Evolutionary conservation across 495 filamentous ascomycete species (phyloP), one percentile per base, ranked within the genome.

Genomic region (Tuber magnatum): DNA sequence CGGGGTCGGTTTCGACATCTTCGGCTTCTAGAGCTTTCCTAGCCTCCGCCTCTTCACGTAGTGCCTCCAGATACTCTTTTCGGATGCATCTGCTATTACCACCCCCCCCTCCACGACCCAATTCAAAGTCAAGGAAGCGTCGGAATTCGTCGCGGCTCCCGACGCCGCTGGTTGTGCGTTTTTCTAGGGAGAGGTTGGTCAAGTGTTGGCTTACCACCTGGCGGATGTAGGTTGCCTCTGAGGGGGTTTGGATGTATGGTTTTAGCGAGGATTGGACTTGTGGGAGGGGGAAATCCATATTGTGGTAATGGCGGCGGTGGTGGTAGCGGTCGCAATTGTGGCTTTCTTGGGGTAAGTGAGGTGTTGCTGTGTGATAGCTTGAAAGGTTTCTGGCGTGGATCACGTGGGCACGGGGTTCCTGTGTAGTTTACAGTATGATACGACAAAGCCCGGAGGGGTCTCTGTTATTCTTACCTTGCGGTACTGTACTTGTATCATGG

Each of bases 81-180:
- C 80, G 75, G 35, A 75, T 71, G n/a, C 28, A 65, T 28, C 56
- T 32, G 16, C 56, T 35, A 2, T 46, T 35, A 38, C 43, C 28
- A 9, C 56, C 72, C 18, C 74, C 71, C 0, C 42, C 74, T 10
- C 70, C 73, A 22, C 77, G 80, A 0, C 74, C 74, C 28, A 82
- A 77, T 44, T 82, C 80, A 32, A 81, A 75, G 61, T 82, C 80
- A 14, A 82, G 80, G 71, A 82, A 82, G 35, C 80, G 74, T 35
- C 40, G 65, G 71, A 81, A 82, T 72, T 82, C 80, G 20, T 81
- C 80, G 41, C 71, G 70, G 46, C 61, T 77, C 32, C 80, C 80
- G 39, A 77, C 79, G 40, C 76, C 72, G 24, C 74, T 69, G 40
- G 80, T 81, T 68, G 78, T 81, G 40, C 80, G 80, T 46, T 81